Base-by-base conservation (phyloP, 2,329 filamentous ascomycete genomes). In the Xenosphaeropsis pyriputrescens region DNA sequence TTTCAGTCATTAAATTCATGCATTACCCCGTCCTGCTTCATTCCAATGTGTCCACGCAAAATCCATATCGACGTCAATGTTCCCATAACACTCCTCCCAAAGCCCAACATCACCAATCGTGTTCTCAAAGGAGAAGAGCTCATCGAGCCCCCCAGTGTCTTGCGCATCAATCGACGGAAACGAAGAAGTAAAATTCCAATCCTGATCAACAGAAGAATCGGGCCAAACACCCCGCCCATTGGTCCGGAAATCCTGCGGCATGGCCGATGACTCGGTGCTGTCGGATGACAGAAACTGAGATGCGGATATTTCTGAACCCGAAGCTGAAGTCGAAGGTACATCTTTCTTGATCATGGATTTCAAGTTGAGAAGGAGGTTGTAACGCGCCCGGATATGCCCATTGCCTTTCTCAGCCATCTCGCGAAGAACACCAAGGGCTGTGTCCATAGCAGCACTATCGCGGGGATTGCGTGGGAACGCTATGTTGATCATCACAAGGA, bases 401-500 rank as follows among this genome's bases (percentile, higher is more conserved):
- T 72, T 72, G 0, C 68, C 68, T 8, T 63, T 60, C 34, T 68
- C 61, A 11, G 65, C 65, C 65, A 72, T 72, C 22, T 57, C 54
- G 7, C 55, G 56, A 5, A 72, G 57, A 18, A 72, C 56, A 6
- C 56, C 55, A 6, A 73, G 50, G 12, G 62, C 58, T 29, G 55
- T 55, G 18, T 65, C 59, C 64, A 68, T 68, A 5, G 64, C 57
- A 6, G 51, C 45, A 2, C 52, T 54, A 45, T 64, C 66, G 16
- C 53, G 49, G 6, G 58, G 47, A 36, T 63, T 60, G 18, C 55
- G 49, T 0, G 68, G 68, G 40, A 73, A 70, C 2, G 67, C 62
- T 8, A 64, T 61, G 47, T 67, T 68, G 15, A 68, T 63, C 62
- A 72, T 68, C 17, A 72, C 63, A 5, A 73, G 59, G 2, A 72